A percentile compares a stretch with the other conserved stretches of the same genome.
These are phyloP conservation scores for Entomortierella lignicola DNA, from an alignment of 192 early-diverging fungal genomes.

Conservation along the genomic window DNA sequence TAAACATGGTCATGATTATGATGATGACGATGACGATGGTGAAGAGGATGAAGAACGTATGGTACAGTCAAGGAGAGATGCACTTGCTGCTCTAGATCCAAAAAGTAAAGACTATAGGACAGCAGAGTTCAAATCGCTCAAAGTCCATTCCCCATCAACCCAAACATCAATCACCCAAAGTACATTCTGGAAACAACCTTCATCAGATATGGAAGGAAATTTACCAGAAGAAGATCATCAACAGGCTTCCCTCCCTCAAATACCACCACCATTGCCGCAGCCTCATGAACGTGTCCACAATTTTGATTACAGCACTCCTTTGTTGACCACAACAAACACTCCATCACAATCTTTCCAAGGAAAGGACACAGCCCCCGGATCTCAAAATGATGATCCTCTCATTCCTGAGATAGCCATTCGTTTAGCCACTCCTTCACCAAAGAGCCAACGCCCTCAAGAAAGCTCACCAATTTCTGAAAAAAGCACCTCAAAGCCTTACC, in stretches of 20 bases:
- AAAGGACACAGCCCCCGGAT: background rate
- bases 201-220: no score
- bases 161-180: background rate
- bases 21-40: conserved; percentile 13
- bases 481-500: no score
- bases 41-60: conserved; percentile 30
- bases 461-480: no score
- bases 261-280: no score
- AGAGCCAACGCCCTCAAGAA: background rate
- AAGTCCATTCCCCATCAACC: background rate
- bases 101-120: conserved; percentile 8
- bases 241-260: no score
- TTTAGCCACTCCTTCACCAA: conserved; percentile 25
- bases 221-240: no score
- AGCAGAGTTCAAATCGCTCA: conserved; percentile 32
- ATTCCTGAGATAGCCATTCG: conserved; percentile 38
- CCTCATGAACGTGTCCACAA: no score
- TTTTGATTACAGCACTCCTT: no score
- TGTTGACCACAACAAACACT: no score
- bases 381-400: background rate
- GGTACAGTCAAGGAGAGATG: conserved; percentile 22
- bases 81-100: conserved; percentile 31
- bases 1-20: background rate
- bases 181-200: background rate
- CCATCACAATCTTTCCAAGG: no score